Evolutionary conservation across 192 early-diverging fungal genomes (phyloP).

Genomic region (Backusella australiensis): DNA sequence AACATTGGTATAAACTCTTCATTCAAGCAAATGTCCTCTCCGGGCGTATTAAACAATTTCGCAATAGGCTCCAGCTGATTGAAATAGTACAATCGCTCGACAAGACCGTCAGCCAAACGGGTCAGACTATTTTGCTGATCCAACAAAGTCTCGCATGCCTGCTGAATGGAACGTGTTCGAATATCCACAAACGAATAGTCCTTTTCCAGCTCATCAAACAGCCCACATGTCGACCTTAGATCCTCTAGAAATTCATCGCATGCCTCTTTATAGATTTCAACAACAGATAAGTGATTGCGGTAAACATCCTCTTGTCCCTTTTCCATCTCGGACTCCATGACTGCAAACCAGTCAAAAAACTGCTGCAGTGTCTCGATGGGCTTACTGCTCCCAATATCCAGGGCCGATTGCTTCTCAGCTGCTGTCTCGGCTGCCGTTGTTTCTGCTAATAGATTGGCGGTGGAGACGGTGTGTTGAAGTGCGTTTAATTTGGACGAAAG

Average conservation of each 20-base stretch:
- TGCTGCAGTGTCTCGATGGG: constrained; percentile 87
- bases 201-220: constrained; percentile 62
- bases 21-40: constrained; percentile 80
- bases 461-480: constrained; percentile 30
- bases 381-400: constrained; percentile 39
- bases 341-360: constrained; percentile 94
- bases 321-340: constrained; percentile 79
- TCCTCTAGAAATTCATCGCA: constrained; percentile 67
- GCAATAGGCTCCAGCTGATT: constrained; percentile 82
- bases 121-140: constrained; percentile 65
- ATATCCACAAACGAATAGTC: constrained; percentile 80
- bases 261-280: constrained; percentile 55
- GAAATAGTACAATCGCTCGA: constrained; percentile 70
- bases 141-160: constrained; percentile 78
- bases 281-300: constrained; percentile 60
- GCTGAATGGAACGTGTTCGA: constrained; percentile 73
- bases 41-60: constrained; percentile 77
- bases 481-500: constrained; percentile 11
- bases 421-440: constrained; percentile 23
- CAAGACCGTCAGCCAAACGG: constrained; percentile 55
- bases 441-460: constrained; percentile 31
- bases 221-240: constrained; percentile 50
- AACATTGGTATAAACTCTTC: constrained; percentile 80
- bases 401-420: constrained; percentile 22
- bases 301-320: constrained; percentile 86